Base-by-base conservation (phyloP, 768 basidiomycete genomes). In the Cystobasidiopsis lactophilus region DNA sequence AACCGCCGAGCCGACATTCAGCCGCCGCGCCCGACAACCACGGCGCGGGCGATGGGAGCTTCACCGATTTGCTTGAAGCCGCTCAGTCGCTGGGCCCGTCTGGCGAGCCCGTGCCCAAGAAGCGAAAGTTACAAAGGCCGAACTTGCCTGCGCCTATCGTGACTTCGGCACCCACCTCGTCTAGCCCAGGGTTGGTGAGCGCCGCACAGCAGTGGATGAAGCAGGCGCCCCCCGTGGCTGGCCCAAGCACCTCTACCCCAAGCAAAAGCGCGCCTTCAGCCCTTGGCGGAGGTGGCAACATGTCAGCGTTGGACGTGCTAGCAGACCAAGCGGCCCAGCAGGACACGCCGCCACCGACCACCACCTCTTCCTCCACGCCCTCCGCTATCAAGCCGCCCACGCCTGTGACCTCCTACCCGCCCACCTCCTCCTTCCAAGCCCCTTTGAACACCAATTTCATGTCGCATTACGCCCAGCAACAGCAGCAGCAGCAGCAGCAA, bases 251-350 rank as follows among this genome's bases (percentile, higher is more conserved):
- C 19, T 43, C 40, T 9, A 11, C 11, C 11, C 37, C 41, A 11
- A 43, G 23, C 41, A 47, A 47, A 31, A 26, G 23, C 10, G 7
- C 19, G 27, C 19, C 11, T 11, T 24, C 27, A 26, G 23, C 41
- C 19, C 26, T 24, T 41, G 41, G 35, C 9, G 4, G 40, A 9
- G 45, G 16, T 9, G 31, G 41, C 4, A 21, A 57, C 24, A 31
- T 46, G 27, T 53, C 46, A 30, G 57, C 54, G 2, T 38, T 59
- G 21, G 58, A 56, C 40, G 45, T 56, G n/a, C 40, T 56, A 1
- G 58, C 57, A 21, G 55, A 58, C 19, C 54, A 58, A 41, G 52
- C 55, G 31, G 46, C 38, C 35, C 40, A 21, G 4, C 48, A 19
- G 38, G 30, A 50, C 7, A 11, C 23, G 11, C 21, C 11, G 27